These are phyloP conservation scores for Albatrellus sp. DNA, from an alignment of 1,284 basidiomycete genomes.

Conservation along the genomic window DNA sequence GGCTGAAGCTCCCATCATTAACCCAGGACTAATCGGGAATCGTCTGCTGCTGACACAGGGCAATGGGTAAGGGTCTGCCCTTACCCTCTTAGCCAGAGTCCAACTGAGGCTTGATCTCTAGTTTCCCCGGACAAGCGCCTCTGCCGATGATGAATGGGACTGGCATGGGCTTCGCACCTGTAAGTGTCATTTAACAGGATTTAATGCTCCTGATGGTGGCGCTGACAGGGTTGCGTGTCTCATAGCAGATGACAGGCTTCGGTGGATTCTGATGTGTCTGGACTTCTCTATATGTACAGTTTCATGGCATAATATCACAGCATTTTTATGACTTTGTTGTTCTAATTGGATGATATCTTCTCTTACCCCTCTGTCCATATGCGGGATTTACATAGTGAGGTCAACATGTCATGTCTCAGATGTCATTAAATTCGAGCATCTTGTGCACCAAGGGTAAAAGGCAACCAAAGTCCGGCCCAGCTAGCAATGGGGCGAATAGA, in stretches of 20 bases:
- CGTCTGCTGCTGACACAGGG: slow-evolving; percentile 53
- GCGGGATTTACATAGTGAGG: too few relatives aligned
- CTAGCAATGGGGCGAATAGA: background rate
- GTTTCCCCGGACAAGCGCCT: slow-evolving; percentile 30
- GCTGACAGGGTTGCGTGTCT: background rate
- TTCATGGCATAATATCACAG: background rate
- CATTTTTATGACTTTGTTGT: background rate
- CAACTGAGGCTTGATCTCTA: slow-evolving; percentile 10
- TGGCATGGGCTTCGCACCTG: slow-evolving; percentile 31
- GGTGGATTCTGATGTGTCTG: slow-evolving; percentile 18
- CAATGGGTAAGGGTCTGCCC: slow-evolving; percentile 37
- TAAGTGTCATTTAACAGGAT: slow-evolving; percentile 17
- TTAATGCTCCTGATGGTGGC: background rate
- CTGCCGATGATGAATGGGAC: slow-evolving; percentile 33
- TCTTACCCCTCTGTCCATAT: background rate
- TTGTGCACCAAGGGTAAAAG: too few relatives aligned
- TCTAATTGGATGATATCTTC: background rate
- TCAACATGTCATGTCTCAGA: too few relatives aligned
- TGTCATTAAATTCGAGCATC: too few relatives aligned
- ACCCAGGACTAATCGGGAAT: slow-evolving; percentile 54
- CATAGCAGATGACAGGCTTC: slow-evolving; percentile 24
- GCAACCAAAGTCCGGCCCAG: too few relatives aligned
- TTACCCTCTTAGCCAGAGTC: background rate
- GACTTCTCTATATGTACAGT: slow-evolving; percentile 2
- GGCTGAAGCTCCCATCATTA: slow-evolving; percentile 72